These are phyloP conservation scores for Alternaria consortialis DNA, from an alignment of 2,329 filamentous ascomycete species.

Conservation along the genomic window DNA sequence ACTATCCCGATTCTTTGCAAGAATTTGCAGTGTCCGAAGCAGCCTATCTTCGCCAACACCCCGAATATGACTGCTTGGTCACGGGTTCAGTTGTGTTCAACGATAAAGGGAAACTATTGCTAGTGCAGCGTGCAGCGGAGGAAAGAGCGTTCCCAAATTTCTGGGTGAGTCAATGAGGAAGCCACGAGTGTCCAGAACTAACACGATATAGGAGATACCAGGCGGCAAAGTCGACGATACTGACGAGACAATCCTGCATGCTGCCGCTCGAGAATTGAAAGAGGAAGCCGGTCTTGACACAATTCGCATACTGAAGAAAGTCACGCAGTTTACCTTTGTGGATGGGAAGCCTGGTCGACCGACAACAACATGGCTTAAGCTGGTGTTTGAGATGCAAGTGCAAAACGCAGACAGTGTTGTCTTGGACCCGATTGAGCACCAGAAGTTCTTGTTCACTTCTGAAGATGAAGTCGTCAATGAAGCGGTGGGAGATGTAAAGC, in stretches of 20 bases:
- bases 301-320: constrained; percentile 53
- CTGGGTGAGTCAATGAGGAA: constrained; percentile 37
- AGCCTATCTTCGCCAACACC: constrained; percentile 39
- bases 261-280: constrained; percentile 59
- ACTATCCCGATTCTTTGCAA: constrained; percentile 34
- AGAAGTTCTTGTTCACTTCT: constrained; percentile 51
- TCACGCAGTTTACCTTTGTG: constrained; percentile 48
- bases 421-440: constrained; percentile 55
- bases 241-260: constrained; percentile 60
- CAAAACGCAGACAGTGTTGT: constrained; percentile 28
- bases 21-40: constrained; percentile 41
- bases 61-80: constrained; percentile 38
- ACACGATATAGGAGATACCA: constrained; percentile 57
- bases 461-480: constrained; percentile 52
- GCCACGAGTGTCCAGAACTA: constrained; percentile 4
- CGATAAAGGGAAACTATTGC: constrained; percentile 40
- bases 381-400: constrained; percentile 49
- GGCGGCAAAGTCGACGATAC: constrained; percentile 59
- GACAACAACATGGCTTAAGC: constrained; percentile 46
- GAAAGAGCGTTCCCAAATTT: constrained; percentile 46
- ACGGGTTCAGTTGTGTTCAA: constrained; percentile 48
- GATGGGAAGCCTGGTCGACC: constrained; percentile 24
- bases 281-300: constrained; percentile 63
- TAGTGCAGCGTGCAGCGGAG: constrained; percentile 48
- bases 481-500: constrained; percentile 32